A percentile compares a stretch with the other conserved stretches of the same genome.
Evolutionary conservation across 768 basidiomycete genomes (phyloP).

Genomic region (Terana coerulea): DNA sequence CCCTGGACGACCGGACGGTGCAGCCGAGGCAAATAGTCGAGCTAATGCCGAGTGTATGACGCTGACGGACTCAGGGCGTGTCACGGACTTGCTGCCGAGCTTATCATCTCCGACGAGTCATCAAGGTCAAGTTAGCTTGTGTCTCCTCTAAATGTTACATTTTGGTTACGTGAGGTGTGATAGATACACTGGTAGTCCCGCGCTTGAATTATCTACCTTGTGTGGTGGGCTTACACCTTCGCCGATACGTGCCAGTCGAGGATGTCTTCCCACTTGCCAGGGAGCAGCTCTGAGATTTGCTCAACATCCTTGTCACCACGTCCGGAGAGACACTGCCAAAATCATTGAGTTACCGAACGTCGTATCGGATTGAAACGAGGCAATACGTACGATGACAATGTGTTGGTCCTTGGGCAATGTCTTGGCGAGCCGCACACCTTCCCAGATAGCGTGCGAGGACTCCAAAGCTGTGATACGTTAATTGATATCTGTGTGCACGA

Average conservation of each 20-base stretch:
- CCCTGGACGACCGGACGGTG: too few species aligned
- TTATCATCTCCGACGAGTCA: too few species aligned
- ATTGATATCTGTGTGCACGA: background rate
- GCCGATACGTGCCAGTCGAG: slow-evolving; percentile 86
- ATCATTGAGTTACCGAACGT: slow-evolving; percentile 4
- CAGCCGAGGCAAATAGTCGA: too few species aligned
- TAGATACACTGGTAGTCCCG: background rate
- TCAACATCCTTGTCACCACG: slow-evolving; percentile 98
- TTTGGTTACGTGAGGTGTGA: background rate
- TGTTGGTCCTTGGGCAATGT: slow-evolving; percentile 80
- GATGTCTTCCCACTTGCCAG: slow-evolving; percentile 88
- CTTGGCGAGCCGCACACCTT: slow-evolving; percentile 80
- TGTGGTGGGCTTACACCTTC: background rate
- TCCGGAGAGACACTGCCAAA: slow-evolving; percentile 79
- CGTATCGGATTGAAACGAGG: background rate
- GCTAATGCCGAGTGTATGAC: too few species aligned
- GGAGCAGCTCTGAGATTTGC: slow-evolving; percentile 90
- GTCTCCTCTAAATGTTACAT: background rate
- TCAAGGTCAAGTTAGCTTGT: too few species aligned
- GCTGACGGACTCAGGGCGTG: too few species aligned
- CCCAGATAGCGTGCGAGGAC: slow-evolving; percentile 95
- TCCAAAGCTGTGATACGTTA: slow-evolving; percentile 68
- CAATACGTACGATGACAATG: slow-evolving; percentile 77
- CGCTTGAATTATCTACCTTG: too few species aligned
- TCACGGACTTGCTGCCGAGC: too few species aligned